Percentiles rank a stretch among this genome's conserved stretches.
phyloP scores from a whole-genome alignment of 2,329 filamentous ascomycete genomes.

The Xylariaceae sp. region DNA sequence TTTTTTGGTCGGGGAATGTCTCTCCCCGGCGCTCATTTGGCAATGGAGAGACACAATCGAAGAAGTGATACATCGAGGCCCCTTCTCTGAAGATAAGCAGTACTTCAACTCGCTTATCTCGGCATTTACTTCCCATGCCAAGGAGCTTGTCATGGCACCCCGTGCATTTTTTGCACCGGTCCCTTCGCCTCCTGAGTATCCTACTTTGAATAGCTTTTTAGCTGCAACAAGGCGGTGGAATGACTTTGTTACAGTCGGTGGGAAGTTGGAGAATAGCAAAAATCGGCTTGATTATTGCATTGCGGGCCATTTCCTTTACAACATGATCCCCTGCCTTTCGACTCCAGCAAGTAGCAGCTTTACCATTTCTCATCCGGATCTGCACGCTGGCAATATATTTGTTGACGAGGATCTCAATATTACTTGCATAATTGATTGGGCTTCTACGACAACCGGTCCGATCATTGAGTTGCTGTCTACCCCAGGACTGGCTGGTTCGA shows the following conservation, averaged over 20 bases:
- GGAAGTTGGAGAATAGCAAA: neutral
- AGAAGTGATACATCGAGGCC: neutral
- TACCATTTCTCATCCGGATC: neutral
- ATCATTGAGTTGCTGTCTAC: neutral
- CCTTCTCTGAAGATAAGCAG: neutral
- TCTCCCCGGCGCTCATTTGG: neutral
- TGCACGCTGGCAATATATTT: neutral
- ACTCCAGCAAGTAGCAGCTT: neutral
- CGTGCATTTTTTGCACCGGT: neutral
- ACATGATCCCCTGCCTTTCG: neutral
- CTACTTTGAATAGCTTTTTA: neutral
- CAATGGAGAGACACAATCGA: neutral
- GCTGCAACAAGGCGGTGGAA: neutral
- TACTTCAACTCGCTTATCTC: neutral
- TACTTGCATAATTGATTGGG: slow-evolving; percentile 1
- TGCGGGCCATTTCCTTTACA: neutral
- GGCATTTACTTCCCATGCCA: neutral
- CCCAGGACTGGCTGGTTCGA: neutral
- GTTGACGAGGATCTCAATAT: slow-evolving; percentile 2
- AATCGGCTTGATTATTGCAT: neutral
- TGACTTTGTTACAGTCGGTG: neutral
- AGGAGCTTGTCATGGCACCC: neutral
- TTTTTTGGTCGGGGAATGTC: neutral
- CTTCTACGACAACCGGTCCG: neutral
- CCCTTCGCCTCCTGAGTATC: neutral